These are phyloP conservation scores for Mortierella sp. DNA, from an alignment of 371 early-diverging fungal species.

Conservation along the genomic window DNA sequence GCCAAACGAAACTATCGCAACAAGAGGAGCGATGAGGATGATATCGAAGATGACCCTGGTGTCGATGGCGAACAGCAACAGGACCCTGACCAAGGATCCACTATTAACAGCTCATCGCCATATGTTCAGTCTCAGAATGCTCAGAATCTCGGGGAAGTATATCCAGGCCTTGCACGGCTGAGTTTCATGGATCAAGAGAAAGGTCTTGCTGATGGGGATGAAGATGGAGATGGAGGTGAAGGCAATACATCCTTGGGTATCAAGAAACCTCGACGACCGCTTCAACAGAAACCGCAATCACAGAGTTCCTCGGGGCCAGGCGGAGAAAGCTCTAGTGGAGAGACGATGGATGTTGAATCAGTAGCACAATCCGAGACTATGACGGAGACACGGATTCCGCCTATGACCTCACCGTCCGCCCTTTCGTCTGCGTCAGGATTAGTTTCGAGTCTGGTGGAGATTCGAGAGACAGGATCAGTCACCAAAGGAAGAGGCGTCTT, in stretches of 20 bases:
- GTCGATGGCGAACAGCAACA: conserved; percentile 2
- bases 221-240: neutral
- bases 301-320: neutral
- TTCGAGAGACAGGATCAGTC: conserved; percentile 22
- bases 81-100: neutral
- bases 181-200: conserved; percentile 39
- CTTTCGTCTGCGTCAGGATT: conserved; percentile 17
- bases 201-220: neutral
- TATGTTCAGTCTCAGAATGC: conserved; percentile 45
- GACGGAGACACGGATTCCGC: conserved; percentile 1
- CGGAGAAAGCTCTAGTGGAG: neutral
- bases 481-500: conserved; percentile 38
- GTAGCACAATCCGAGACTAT: neutral
- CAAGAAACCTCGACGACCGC: conserved; percentile 18
- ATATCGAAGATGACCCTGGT: neutral
- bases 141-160: conserved; percentile 42
- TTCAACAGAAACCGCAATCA: conserved; percentile 19
- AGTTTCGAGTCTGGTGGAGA: conserved; percentile 22
- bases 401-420: conserved; percentile 25
- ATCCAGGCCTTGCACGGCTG: conserved; percentile 39
- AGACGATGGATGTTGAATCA: neutral
- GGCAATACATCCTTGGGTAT: neutral
- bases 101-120: conserved; percentile 1
- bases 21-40: conserved; percentile 17
- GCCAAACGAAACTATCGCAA: conserved; percentile 39